Percentiles rank a stretch among this genome's conserved stretches.
Conservation (phyloP, 495 filamentous ascomycete species). For the Talaromyces adpressus region DNA sequence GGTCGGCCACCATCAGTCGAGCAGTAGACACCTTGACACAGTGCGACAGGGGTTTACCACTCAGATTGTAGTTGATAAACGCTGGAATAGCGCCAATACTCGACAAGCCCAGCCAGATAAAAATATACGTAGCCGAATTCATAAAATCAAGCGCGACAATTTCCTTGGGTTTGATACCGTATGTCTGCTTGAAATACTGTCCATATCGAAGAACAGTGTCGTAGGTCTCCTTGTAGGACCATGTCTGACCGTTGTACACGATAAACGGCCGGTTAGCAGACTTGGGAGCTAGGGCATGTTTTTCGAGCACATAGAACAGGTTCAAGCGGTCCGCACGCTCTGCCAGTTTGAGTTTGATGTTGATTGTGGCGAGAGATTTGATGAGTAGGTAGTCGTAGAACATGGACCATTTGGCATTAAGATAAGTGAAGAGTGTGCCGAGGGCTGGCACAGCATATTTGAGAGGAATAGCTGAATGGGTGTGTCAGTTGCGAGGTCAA, state of each 20-base stretch:
- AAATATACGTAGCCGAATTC: slow-evolving; percentile 77
- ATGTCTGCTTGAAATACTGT: slow-evolving; percentile 68
- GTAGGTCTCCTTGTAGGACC: slow-evolving; percentile 80
- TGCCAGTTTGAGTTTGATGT: slow-evolving; percentile 30
- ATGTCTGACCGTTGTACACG: slow-evolving; percentile 65
- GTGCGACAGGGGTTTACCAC: slow-evolving; percentile 68
- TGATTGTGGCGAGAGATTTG: slow-evolving; percentile 34
- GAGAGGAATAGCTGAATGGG: slow-evolving; percentile 27
- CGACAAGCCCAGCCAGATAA: slow-evolving; percentile 83
- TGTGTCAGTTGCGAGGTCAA: slow-evolving; percentile 3
- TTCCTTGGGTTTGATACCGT: slow-evolving; percentile 64
- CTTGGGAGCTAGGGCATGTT: slow-evolving; percentile 50
- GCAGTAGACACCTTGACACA: slow-evolving; percentile 67
- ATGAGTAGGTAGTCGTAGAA: slow-evolving; percentile 59
- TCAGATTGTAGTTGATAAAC: slow-evolving; percentile 90
- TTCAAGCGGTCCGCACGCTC: slow-evolving; percentile 57
- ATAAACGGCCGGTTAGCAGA: slow-evolving; percentile 56
- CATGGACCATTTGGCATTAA: slow-evolving; percentile 67
- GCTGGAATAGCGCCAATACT: slow-evolving; percentile 84
- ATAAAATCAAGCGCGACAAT: slow-evolving; percentile 85
- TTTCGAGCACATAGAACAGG: slow-evolving; percentile 75
- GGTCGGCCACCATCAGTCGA: slow-evolving; percentile 68
- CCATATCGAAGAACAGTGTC: slow-evolving; percentile 69
- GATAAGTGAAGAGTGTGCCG: slow-evolving; percentile 65
- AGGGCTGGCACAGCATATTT: slow-evolving; percentile 56